Conservation (phyloP, 2,329 filamentous ascomycete species). For the Lanzia echinophila region DNA sequence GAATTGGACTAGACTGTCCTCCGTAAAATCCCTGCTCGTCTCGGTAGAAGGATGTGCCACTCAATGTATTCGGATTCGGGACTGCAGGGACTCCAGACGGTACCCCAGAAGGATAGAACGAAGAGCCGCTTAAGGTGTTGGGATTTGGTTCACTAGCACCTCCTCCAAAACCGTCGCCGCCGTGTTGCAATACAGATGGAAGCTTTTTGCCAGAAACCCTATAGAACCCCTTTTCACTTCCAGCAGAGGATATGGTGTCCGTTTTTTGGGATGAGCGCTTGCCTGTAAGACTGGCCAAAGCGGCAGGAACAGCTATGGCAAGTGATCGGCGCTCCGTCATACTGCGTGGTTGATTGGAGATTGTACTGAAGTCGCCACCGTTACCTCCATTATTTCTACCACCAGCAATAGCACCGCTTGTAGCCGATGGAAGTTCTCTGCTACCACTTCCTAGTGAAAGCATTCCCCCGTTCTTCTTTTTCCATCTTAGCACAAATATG, state of each 20-base stretch:
- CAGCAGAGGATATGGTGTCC: conserved; percentile 30
- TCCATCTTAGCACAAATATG: conserved; percentile 48
- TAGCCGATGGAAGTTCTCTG: conserved; percentile 2
- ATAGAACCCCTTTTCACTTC: conserved; percentile 53
- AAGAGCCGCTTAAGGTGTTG: conserved; percentile 41
- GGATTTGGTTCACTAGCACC: conserved; percentile 26
- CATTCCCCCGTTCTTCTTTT: conserved; percentile 41
- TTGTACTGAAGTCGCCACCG: conserved; percentile 16
- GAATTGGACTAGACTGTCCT: conserved; percentile 27
- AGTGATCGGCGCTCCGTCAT: conserved; percentile 44
- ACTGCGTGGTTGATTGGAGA: conserved; percentile 18
- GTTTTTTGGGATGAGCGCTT: conserved; percentile 26
- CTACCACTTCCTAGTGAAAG: conserved; percentile 35
- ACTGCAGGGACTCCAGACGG: no score
- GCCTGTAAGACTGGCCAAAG: conserved; percentile 41
- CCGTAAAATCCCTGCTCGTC: conserved; percentile 43
- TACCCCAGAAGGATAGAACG: conserved; percentile 37
- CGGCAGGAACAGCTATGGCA: conserved; percentile 42
- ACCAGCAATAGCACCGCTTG: conserved; percentile 34
- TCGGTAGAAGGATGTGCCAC: conserved; percentile 46
- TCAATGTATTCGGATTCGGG: conserved; percentile 34
- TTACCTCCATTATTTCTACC: conserved; percentile 28
- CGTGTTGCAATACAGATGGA: conserved; percentile 53
- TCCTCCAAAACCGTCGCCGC: conserved; percentile 57
- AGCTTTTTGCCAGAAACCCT: conserved; percentile 60